Conservation (phyloP, 257 asterid species). For the Osmanthus fragrans region DNA sequence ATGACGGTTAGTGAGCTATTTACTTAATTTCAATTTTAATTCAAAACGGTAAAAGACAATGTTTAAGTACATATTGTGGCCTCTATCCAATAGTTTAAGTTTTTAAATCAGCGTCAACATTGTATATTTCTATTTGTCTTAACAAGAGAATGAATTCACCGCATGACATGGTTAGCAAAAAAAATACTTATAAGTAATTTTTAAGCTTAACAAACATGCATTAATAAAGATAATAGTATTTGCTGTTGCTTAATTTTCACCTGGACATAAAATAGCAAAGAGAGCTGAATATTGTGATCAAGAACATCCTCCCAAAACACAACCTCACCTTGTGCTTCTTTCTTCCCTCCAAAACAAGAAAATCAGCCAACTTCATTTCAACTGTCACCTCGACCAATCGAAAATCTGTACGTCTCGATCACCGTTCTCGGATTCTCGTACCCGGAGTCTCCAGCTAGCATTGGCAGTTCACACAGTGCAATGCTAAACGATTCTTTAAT, state of each 20-base stretch:
- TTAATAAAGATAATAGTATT: not conserved
- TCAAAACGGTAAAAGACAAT: no score
- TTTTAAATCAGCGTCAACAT: no score
- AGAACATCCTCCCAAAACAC: conserved; percentile 66
- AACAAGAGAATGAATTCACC: no score
- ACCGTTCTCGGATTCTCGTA: not conserved
- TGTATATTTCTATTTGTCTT: no score
- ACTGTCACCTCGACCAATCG: conserved; percentile 53
- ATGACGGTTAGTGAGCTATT: no score
- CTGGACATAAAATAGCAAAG: conserved; percentile 73
- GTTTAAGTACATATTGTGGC: no score
- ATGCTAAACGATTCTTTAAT: conserved; percentile 59
- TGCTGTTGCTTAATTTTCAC: conserved; percentile 24
- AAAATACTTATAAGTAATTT: no score
- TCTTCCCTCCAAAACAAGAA: conserved; percentile 38
- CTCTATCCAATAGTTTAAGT: no score
- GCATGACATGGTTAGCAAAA: no score
- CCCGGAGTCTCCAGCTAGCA: conserved; percentile 60
- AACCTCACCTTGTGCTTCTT: conserved; percentile 37
- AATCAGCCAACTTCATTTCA: conserved; percentile 39
- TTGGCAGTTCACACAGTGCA: conserved; percentile 51
- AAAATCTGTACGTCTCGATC: conserved; percentile 30
- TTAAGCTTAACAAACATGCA: no score
- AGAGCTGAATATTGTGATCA: conserved; percentile 45
- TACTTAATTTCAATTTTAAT: no score